A percentile compares a stretch with the other conserved stretches of the same genome.
Evolutionary conservation across 2,329 filamentous ascomycete species (phyloP).

Genomic region (Stachybotrys echinatus): DNA sequence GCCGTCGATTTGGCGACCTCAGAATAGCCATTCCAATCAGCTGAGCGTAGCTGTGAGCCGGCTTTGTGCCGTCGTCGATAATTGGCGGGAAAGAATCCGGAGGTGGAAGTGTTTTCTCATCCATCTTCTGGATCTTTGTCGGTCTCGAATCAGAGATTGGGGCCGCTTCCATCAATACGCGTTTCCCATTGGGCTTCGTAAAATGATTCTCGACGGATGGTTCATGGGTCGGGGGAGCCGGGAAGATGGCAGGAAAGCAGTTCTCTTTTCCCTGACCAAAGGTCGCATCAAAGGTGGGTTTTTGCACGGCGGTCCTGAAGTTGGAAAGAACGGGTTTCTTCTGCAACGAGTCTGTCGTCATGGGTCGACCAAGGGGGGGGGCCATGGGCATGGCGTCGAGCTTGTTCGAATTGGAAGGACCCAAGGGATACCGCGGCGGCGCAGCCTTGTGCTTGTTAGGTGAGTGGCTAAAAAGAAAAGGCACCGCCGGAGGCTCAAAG

Average conservation of each 20-base stretch:
- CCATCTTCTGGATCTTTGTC: constrained; percentile 63
- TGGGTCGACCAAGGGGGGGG: constrained; percentile 50
- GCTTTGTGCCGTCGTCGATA: constrained; percentile 82
- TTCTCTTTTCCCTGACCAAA: constrained; percentile 51
- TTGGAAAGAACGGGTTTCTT: constrained; percentile 61
- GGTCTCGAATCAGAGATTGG: constrained; percentile 60
- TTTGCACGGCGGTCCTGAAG: constrained; percentile 52
- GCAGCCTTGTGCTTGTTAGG: constrained; percentile 63
- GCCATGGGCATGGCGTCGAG: constrained; percentile 65
- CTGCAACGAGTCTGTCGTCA: constrained; percentile 60
- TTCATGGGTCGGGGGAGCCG: constrained; percentile 40
- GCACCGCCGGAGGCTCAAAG: constrained; percentile 54
- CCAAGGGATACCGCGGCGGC: constrained; percentile 56
- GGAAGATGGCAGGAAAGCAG: constrained; percentile 44
- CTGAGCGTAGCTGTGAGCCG: constrained; percentile 86
- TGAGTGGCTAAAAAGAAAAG: constrained; percentile 53
- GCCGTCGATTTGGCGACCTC: constrained; percentile 71
- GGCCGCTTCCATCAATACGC: constrained; percentile 66
- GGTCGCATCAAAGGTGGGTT: constrained; percentile 39
- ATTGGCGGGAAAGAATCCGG: constrained; percentile 77
- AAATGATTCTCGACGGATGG: constrained; percentile 48
- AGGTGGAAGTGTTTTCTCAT: constrained; percentile 50
- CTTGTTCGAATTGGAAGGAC: constrained; percentile 48
- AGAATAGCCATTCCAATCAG: constrained; percentile 97
- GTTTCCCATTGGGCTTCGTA: constrained; percentile 49